phyloP scores from a whole-genome alignment of 2,329 filamentous ascomycete species.

The Penicillium sp. region DNA sequence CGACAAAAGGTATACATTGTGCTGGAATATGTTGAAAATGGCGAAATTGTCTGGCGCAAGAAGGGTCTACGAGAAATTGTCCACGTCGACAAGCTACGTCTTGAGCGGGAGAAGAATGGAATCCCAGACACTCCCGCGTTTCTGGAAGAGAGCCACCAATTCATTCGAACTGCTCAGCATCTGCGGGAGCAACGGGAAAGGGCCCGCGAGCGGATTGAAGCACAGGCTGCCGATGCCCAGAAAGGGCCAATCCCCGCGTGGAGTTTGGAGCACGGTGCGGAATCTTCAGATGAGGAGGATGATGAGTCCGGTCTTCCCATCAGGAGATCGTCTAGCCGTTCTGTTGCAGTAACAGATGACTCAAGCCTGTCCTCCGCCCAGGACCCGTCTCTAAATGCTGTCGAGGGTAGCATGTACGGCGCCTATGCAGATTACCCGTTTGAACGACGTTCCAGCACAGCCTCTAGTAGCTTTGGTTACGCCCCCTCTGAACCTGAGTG shows the following conservation, averaged over 20 bases:
- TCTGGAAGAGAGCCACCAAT: slow-evolving; percentile 44
- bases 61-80: slow-evolving; percentile 82
- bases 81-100: slow-evolving; percentile 73
- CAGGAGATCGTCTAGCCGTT: slow-evolving; percentile 35
- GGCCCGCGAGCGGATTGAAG: slow-evolving; percentile 59
- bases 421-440: slow-evolving; percentile 63
- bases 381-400: slow-evolving; percentile 47
- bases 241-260: slow-evolving; percentile 63
- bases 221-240: slow-evolving; percentile 56
- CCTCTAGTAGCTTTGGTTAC: slow-evolving; percentile 60
- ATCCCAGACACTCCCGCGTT: slow-evolving; percentile 65
- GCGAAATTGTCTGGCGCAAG: slow-evolving; percentile 91
- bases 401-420: slow-evolving; percentile 77
- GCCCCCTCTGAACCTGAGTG: slow-evolving; percentile 46
- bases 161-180: slow-evolving; percentile 39
- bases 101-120: slow-evolving; percentile 72
- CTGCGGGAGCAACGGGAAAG: slow-evolving; percentile 50
- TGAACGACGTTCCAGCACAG: slow-evolving; percentile 74
- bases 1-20: slow-evolving; percentile 98
- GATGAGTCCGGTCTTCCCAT: slow-evolving; percentile 37
- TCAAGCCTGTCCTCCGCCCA: slow-evolving; percentile 50
- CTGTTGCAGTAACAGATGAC: slow-evolving; percentile 45
- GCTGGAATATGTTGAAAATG: slow-evolving; percentile 88
- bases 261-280: slow-evolving; percentile 78
- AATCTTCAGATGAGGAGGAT: slow-evolving; percentile 49